Evolutionary conservation across 2,329 filamentous ascomycete species (phyloP).

Genomic region (Fusarium guadeloupense): DNA sequence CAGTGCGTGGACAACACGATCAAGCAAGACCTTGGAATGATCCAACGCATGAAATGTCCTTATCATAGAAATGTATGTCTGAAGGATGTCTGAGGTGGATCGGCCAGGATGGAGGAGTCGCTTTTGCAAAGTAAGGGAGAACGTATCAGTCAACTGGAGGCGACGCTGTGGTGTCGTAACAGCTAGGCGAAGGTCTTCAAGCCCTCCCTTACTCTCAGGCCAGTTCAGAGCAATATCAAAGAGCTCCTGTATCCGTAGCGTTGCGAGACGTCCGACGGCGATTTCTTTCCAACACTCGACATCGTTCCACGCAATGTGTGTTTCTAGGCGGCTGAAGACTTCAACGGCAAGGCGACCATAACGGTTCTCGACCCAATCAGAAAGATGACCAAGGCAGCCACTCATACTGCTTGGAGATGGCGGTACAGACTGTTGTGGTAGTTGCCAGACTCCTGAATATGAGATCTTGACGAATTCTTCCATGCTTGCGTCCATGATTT

Average conservation of each 20-base stretch:
- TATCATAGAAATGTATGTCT: conserved; percentile 82
- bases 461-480: conserved; percentile 67
- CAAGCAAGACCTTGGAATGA: conserved; percentile 78
- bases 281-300: conserved; percentile 76
- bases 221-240: conserved; percentile 83
- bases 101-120: conserved; percentile 78
- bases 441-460: conserved; percentile 70
- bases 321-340: conserved; percentile 61
- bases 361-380: conserved; percentile 73
- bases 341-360: conserved; percentile 72
- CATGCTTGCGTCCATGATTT: conserved; percentile 74
- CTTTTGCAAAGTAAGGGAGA: conserved; percentile 70
- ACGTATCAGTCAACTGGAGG: conserved; percentile 74
- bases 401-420: conserved; percentile 51
- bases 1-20: conserved; percentile 76
- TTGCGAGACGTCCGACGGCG: conserved; percentile 73
- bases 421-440: conserved; percentile 26
- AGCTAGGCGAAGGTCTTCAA: conserved; percentile 77
- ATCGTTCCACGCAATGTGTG: conserved; percentile 61
- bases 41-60: conserved; percentile 79
- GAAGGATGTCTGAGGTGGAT: conserved; percentile 78
- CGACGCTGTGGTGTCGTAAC: conserved; percentile 75
- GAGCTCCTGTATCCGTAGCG: conserved; percentile 74
- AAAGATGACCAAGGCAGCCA: conserved; percentile 67
- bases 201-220: conserved; percentile 75